Base-by-base conservation (phyloP, 305 asterid genomes). In the Rubia balearica region DNA sequence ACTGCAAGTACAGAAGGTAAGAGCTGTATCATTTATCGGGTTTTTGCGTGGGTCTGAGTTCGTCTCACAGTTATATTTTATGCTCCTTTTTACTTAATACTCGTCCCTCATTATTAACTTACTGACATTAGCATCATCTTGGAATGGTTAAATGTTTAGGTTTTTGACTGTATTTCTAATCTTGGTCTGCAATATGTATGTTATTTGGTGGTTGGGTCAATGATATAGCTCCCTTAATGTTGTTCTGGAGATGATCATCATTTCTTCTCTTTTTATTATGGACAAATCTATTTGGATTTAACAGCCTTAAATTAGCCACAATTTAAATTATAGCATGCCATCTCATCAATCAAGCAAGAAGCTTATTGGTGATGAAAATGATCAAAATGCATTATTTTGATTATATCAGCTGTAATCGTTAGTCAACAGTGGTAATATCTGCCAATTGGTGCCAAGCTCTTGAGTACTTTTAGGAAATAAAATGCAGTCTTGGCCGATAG, bases 1-100 rank as follows among this genome's bases (percentile, higher is more conserved):
- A 91, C 75, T 86, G 95, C 88, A 91, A 85, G 79, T 91, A 87
- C 77, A 85, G 83, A 61, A 88, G 88, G 96, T 89, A 75, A 76
- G 72, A 67, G 41, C 61, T 51, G 17, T 77, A 13, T 48, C 65
- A 57, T 57, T 17, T 27, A 33, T 30, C 63, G 19, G 59, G 59
- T 66, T 57, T 64, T 8, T 14, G 22, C 42, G 27, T 8, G 10
- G n/a, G 8, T 7, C 1, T 21, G 24, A 42, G 42, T 48, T 17
- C 19, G 22, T 16, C 46, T 56, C 27, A 22, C 24, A 6, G 30
- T 8, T 68, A 41, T 6, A 7, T 6, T 7, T 11, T 11, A 51
- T n/a, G 55, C 55, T 65, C 69, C 13, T 40, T 7, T 16, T 40
- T 1, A 24, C 38, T 36, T 14, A 17, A 30, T 63, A 24, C n/a